Base-by-base conservation (phyloP, 805 yeast species). In the Wickerhamomyces silvicola region DNA sequence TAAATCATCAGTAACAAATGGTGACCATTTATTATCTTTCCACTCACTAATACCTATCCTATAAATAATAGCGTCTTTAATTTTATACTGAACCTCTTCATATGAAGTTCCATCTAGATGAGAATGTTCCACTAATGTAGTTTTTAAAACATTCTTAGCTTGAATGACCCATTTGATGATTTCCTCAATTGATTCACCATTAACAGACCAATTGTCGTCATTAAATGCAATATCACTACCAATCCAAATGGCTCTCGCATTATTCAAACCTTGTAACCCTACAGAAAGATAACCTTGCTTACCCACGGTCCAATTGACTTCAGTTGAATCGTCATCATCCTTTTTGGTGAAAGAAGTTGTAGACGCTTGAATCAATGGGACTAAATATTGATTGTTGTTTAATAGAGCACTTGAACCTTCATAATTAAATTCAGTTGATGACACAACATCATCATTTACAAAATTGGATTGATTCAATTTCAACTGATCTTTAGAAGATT, bases 231-330 rank as follows among this genome's bases (percentile, higher is more conserved):
- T 64, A 18, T 60, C 62, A 28, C 81, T 68, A n/a, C 97, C 97
- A 12, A 80, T 47, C 95, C 97, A 86, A 10, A 70, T 52, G 27
- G 76, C 66, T 46, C 98, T 76, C 2, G 94, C 83, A 50, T 83
- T 85, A 52, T 74, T 74, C 35, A 76, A 66, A 29, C 80, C 80
- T 63, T 92, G 99, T 48, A 85, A 72, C 2, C 78, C 92, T 8
- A 75, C 94, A 15, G 78, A 74, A 32, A 83, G 54, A 54, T 64
- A 79, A 5, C 85, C 87, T 60, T 88, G 94, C 26, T 76, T 65
- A 19, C 96, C 96, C 22, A 77, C 63, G 10, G 83, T 75, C 95
- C 95, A 88, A 4, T 77, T 43, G 18, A 63, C 68, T 24, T 68
- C 57, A n/a, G 63, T 58, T 18, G 56, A 49, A 12, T 60, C 67